Evolutionary conservation across 257 asterid genomes (phyloP).

Genomic region (Phtheirospermum japonicum): DNA sequence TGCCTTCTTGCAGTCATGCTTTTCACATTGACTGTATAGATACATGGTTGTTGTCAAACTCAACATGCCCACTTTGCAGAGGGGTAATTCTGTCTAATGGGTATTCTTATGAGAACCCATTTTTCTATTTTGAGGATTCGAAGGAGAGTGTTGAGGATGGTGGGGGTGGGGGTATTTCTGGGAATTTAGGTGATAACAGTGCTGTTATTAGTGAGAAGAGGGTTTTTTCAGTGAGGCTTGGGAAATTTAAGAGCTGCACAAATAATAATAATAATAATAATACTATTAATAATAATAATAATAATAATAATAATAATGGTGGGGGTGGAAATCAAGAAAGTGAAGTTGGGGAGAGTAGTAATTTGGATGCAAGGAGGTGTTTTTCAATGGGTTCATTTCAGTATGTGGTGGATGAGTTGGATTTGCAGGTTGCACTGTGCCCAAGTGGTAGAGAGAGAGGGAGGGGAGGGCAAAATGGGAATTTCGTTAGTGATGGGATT

Average conservation of each 20-base stretch:
- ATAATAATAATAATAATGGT: neutral
- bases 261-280: neutral
- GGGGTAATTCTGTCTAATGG: slow-evolving; percentile 64
- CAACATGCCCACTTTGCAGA: slow-evolving; percentile 88
- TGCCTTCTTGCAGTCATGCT: slow-evolving; percentile 87
- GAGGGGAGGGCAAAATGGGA: slow-evolving; percentile 47
- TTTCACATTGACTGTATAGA: slow-evolving; percentile 89
- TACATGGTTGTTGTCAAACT: slow-evolving; percentile 81
- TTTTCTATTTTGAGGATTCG: slow-evolving; percentile 46
- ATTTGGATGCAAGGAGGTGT: slow-evolving; percentile 84
- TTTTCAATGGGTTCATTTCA: slow-evolving; percentile 93
- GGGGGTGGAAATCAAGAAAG: slow-evolving; percentile 33
- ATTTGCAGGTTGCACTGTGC: slow-evolving; percentile 69
- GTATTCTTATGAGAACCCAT: slow-evolving; percentile 58
- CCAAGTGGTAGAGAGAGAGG: slow-evolving; percentile 37
- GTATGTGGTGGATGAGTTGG: slow-evolving; percentile 87
- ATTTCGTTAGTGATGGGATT: slow-evolving; percentile 42
- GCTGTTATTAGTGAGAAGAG: slow-evolving; percentile 51
- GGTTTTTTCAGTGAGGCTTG: slow-evolving; percentile 87
- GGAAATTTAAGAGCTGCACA: slow-evolving; percentile 50
- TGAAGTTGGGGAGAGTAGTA: slow-evolving; percentile 75
- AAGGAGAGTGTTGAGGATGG: slow-evolving; percentile 47
- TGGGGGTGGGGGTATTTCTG: slow-evolving; percentile 18
- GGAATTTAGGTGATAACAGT: slow-evolving; percentile 23
- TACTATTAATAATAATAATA: slow-evolving; percentile 13